Evolutionary conservation across 2,329 filamentous ascomycete genomes (phyloP).

Genomic region (Cladosporium phlei): DNA sequence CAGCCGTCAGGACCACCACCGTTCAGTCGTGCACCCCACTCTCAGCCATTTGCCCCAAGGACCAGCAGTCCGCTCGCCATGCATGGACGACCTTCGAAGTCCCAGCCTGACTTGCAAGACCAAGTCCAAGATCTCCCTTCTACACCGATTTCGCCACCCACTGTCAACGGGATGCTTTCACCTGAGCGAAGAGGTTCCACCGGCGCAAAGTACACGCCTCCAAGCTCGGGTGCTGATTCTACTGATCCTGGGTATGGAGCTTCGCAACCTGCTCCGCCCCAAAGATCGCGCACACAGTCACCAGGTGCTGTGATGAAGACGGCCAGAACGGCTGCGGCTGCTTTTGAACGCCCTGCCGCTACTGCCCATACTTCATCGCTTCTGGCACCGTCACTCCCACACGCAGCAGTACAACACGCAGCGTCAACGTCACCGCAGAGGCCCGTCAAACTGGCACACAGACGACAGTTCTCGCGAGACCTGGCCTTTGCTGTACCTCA

Average conservation of each 20-base stretch:
- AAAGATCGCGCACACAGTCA: constrained; percentile 50
- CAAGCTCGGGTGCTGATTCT: constrained; percentile 29
- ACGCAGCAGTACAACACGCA: constrained; percentile 25
- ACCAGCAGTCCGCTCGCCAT: constrained; percentile 62
- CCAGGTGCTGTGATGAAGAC: constrained; percentile 51
- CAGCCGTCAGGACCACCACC: constrained; percentile 22
- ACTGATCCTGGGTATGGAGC: constrained; percentile 2
- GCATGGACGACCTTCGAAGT: constrained; percentile 4
- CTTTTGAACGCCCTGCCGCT: background rate
- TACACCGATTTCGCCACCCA: constrained; percentile 36
- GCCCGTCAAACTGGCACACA: constrained; percentile 22
- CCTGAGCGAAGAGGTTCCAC: constrained; percentile 18
- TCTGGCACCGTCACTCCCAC: background rate
- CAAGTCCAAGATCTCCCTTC: constrained; percentile 10
- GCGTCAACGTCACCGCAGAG: background rate
- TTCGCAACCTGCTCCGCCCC: constrained; percentile 33
- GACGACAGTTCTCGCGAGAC: constrained; percentile 44
- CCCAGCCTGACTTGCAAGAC: constrained; percentile 33
- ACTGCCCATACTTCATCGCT: constrained; percentile 11
- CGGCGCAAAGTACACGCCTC: constrained; percentile 39
- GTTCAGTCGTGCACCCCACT: constrained; percentile 24
- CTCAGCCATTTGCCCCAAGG: constrained; percentile 55
- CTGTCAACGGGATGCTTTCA: constrained; percentile 23
- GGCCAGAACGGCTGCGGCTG: constrained; percentile 37
- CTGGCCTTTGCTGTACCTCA: constrained; percentile 53